Percentiles rank a stretch among this genome's conserved stretches.
These are phyloP conservation scores for Proliferodiscus dingleyae DNA, from an alignment of 2,329 filamentous ascomycete species.

Conservation along the genomic window DNA sequence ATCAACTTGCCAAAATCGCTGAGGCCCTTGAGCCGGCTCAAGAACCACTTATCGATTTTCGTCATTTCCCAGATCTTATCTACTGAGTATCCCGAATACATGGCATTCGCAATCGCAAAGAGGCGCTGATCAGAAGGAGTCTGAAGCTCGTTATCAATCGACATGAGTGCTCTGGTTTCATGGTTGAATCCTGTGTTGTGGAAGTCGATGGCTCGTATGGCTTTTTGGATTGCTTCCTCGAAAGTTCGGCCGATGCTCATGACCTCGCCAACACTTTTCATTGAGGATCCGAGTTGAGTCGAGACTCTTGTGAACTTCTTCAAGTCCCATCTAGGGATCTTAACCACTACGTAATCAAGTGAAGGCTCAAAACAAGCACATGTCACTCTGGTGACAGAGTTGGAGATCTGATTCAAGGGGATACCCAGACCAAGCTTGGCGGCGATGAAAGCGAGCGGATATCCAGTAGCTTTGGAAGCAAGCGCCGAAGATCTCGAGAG, in stretches of 20 bases:
- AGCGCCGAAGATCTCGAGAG: conserved; percentile 91
- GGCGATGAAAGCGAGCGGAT: conserved; percentile 92
- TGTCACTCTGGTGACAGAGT: conserved; percentile 91
- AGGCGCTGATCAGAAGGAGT: conserved; percentile 96
- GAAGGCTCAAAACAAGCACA: conserved; percentile 98
- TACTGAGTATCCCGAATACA: conserved; percentile 88
- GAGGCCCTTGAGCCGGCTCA: conserved; percentile 83
- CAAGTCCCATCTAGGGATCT: conserved; percentile 97
- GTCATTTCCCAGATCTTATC: conserved; percentile 98
- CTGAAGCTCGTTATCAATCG: conserved; percentile 91
- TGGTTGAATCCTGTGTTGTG: conserved; percentile 86
- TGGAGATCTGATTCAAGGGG: conserved; percentile 91
- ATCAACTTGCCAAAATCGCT: conserved; percentile 84
- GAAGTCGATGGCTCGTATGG: conserved; percentile 90
- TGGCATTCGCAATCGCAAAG: conserved; percentile 96
- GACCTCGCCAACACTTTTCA: conserved; percentile 99
- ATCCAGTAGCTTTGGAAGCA: conserved; percentile 95
- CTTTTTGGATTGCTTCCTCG: conserved; percentile 97
- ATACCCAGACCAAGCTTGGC: conserved; percentile 95
- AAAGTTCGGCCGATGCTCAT: conserved; percentile 98
- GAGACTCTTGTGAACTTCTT: conserved; percentile 99
- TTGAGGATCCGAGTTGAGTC: conserved; percentile 90
- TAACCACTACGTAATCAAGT: conserved; percentile 95
- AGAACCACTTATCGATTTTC: conserved; percentile 98
- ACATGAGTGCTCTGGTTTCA: conserved; percentile 87